Evolutionary conservation across 805 yeast species (phyloP).

Genomic region (Cyberlindnera nakhonratchasimensis): DNA sequence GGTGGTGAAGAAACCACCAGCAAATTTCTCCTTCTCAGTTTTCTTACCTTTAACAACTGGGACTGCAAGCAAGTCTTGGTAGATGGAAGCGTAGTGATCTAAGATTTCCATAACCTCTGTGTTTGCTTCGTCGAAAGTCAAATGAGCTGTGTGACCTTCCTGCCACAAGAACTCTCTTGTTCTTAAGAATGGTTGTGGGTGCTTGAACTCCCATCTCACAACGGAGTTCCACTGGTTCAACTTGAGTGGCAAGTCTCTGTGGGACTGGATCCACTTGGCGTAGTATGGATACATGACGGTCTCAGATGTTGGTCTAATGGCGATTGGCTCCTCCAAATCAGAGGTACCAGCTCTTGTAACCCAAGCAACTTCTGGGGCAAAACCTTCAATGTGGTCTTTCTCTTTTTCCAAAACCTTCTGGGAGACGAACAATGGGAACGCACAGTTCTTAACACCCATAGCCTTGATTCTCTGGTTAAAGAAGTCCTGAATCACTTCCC

Average conservation of each 20-base stretch:
- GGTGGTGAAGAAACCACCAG: constrained; percentile 95
- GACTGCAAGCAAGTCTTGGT: constrained; percentile 91
- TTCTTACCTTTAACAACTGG: constrained; percentile 94
- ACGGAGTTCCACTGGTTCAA: constrained; percentile 99
- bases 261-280: constrained; percentile 98
- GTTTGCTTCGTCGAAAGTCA: constrained; percentile 76
- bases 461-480: constrained; percentile 78
- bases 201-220: constrained; percentile 99
- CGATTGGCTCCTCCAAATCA: constrained; percentile 96
- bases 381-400: constrained; percentile 98
- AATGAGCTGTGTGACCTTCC: constrained; percentile 98
- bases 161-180: constrained; percentile 99
- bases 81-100: constrained; percentile 79
- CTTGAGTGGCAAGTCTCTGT: constrained; percentile 94
- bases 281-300: constrained; percentile 99
- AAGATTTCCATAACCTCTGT: constrained; percentile 83
- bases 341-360: constrained; percentile 94
- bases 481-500: constrained; percentile 92
- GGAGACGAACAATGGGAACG: constrained; percentile 98
- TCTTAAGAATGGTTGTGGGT: constrained; percentile 98
- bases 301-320: constrained; percentile 98
- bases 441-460: constrained; percentile 90
- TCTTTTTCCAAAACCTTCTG: constrained; percentile 90
- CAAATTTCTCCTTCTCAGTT: constrained; percentile 97
- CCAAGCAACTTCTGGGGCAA: constrained; percentile 99